Base-by-base conservation (phyloP, 495 filamentous ascomycete species). In the Penicillium chermesinum region DNA sequence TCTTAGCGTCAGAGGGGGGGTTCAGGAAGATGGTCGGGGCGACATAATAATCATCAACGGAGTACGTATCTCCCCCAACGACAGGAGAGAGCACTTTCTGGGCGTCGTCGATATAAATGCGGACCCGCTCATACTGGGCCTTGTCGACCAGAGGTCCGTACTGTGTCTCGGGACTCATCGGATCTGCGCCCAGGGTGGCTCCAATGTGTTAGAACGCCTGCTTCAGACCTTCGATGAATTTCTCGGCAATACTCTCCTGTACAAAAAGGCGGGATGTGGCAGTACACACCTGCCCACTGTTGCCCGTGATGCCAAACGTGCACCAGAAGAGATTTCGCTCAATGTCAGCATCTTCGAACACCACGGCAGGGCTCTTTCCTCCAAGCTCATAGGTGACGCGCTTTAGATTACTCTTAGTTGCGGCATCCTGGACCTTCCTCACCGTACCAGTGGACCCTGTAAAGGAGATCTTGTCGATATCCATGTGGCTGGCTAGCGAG, bases 141-240 rank as follows among this genome's bases (percentile, higher is more conserved):
- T 82, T 84, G 9, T 83, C 89, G 35, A 94, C 83, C 61, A 91
- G n/a, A n/a, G n/a, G n/a, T n/a, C 84, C 2, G 91, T n/a, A n/a
- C n/a, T n/a, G 91, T 1, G 91, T 91, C 61, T 95, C 88, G 66
- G 50, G 55, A 1, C 88, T 91, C 12, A 66, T 71, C 52, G 85
- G 76, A 14, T 80, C 75, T 57, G 91, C 81, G 34, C 90, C 91
- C 46, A 0, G 46, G 41, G 0, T 44, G 44, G 3, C 36, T 49
- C 19, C 50, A 27, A 14, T 43, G 41, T 0, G 52, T 34, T 6
- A n/a, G n/a, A n/a, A n/a, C n/a, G 42, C 41, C 22, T 57, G 32
- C 35, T 54, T 56, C 15, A 53, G 61, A 3, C 44, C 47, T 25
- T 54, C 52, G n/a, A 76, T 46, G 53, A 83, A 84, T 39, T 69